These are phyloP conservation scores for Apostasia ramifera DNA, from an alignment of 106 monocot genomes.

Conservation along the genomic window DNA sequence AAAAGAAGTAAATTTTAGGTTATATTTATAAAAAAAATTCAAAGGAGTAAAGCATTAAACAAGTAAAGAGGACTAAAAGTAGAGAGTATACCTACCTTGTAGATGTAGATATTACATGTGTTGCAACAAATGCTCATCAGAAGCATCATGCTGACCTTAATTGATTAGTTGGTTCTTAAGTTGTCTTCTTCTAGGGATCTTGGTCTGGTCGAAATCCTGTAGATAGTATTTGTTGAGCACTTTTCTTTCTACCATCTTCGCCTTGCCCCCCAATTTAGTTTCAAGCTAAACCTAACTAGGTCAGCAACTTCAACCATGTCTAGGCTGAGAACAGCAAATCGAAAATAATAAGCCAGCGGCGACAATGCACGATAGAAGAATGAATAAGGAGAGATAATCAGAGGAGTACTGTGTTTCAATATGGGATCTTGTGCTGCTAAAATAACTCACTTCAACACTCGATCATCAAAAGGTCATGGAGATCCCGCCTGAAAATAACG, in stretches of 20 bases:
- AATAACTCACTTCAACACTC: too few species aligned
- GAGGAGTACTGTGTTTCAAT: too few species aligned
- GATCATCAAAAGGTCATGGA: too few species aligned
- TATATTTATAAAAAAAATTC: not conserved
- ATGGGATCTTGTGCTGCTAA: too few species aligned
- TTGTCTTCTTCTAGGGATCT: conserved; percentile 77
- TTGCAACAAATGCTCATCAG: conserved; percentile 92
- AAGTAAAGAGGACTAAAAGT: not conserved
- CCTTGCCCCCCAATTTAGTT: not conserved
- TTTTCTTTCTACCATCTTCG: conserved; percentile 86
- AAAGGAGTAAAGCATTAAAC: not conserved
- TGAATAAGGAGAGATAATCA: too few species aligned
- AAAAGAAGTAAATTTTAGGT: too few species aligned
- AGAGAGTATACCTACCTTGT: conserved; percentile 67
- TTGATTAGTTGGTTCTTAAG: conserved; percentile 93
- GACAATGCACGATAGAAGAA: too few species aligned
- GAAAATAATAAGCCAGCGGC: too few species aligned
- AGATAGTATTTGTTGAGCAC: conserved; percentile 97
- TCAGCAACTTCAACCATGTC: too few species aligned
- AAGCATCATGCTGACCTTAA: conserved; percentile 88
- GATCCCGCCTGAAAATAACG: too few species aligned
- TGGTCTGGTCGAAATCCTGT: conserved; percentile 94
- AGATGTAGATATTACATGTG: conserved; percentile 91
- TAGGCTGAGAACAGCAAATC: too few species aligned
- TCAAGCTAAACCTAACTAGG: not conserved